Evolutionary conservation across 2,329 filamentous ascomycete genomes (phyloP), one percentile per base, ranked within the genome.

Genomic region (Ceratocystis papillata): DNA sequence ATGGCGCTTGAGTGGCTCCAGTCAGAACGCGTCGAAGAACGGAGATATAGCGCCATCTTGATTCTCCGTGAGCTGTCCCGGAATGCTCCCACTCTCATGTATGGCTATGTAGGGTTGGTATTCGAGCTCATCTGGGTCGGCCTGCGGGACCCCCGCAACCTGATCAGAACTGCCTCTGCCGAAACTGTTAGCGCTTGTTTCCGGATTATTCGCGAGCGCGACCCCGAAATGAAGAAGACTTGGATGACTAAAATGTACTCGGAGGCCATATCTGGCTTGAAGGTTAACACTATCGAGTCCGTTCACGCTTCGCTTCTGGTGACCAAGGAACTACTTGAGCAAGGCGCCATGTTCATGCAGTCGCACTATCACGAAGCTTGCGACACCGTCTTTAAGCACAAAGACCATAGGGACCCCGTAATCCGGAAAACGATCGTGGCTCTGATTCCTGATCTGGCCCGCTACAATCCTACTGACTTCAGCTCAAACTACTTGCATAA

Each of bases 261-360:
- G 63, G 92, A 96, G 76, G 86, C 91, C 20, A 81, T 90, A 68
- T 81, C 84, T 68, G 92, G 92, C 5, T 85, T 99, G 70, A 86
- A 87, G 73, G 83, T 87, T 63, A 88, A 86, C 71, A 90, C 90
- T 20, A 83, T 95, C 65, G 94, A 99, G 74, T 88, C 86, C 68
- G 87, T 96, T 53, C 95, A 99, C 73, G 94, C 90, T n/a, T 96
- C 93, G 1, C 81, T 99, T 50, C 81, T 99, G 22, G 91, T 95
- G 1, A 82, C 97, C 72, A 95, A 93, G 74, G 93, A 97, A 76
- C 82, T 99, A 61, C 84, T 99, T 20, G 85, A 94, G 69, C 93
- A 96, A 74, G 94, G 94, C 64, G 92, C 91, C 71, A 99, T 99
- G 93, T 99, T 96, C 76, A 97, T 99, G 94, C 91, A 96, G 72